phyloP scores from a whole-genome alignment of 2,329 filamentous ascomycete genomes.

The Ophiocordyceps australis region DNA sequence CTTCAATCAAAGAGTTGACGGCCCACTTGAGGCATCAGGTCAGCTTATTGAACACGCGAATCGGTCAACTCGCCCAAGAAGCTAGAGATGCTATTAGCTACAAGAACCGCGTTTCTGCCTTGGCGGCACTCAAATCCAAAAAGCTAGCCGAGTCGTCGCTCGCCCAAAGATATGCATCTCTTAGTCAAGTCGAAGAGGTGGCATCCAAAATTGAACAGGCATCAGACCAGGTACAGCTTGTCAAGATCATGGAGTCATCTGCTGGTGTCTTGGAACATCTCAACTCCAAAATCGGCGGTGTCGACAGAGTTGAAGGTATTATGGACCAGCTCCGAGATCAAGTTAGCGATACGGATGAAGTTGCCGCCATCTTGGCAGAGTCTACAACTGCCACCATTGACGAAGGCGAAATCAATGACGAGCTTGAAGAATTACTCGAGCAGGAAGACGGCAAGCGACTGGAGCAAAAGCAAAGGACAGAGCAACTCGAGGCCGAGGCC shows the following conservation, averaged over 20 bases:
- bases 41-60: slow-evolving; percentile 43
- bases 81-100: slow-evolving; percentile 53
- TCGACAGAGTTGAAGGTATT: slow-evolving; percentile 56
- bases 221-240: slow-evolving; percentile 64
- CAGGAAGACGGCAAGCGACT: slow-evolving; percentile 28
- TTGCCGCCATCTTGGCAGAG: slow-evolving; percentile 60
- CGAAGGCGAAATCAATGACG: slow-evolving; percentile 73
- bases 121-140: slow-evolving; percentile 65
- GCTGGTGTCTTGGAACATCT: slow-evolving; percentile 53
- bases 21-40: slow-evolving; percentile 59
- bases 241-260: slow-evolving; percentile 67
- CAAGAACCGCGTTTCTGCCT: slow-evolving; percentile 58
- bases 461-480: slow-evolving; percentile 26
- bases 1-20: slow-evolving; percentile 65
- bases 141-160: slow-evolving; percentile 65
- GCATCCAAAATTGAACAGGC: slow-evolving; percentile 75
- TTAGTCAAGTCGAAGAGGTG: slow-evolving; percentile 69
- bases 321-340: slow-evolving; percentile 61
- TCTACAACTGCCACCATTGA: slow-evolving; percentile 37
- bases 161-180: slow-evolving; percentile 49
- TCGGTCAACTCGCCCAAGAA: slow-evolving; percentile 42
- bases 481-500: slow-evolving; percentile 22
- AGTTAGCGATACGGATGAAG: slow-evolving; percentile 68
- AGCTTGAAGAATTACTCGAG: slow-evolving; percentile 48
- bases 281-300: slow-evolving; percentile 61